A percentile compares a stretch with the other conserved stretches of the same genome.
These are phyloP conservation scores for Metarhizium humberi DNA, from an alignment of 2,329 filamentous ascomycete genomes.

Conservation along the genomic window DNA sequence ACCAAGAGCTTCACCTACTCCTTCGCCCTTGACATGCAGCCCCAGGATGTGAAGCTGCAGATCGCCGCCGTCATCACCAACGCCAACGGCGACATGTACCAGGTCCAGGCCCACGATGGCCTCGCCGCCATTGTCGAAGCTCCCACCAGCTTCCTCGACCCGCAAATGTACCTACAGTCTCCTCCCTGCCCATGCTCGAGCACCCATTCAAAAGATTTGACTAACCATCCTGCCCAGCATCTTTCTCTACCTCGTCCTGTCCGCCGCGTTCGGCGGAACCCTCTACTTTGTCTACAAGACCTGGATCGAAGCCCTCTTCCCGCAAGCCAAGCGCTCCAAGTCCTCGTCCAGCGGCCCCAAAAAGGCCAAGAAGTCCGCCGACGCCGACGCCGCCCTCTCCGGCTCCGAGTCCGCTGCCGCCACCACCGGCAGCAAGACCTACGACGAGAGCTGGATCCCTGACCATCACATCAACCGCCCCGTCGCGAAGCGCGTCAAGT, in stretches of 20 bases:
- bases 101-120: slow-evolving; percentile 70
- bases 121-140: slow-evolving; percentile 82
- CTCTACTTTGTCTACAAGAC: slow-evolving; percentile 97
- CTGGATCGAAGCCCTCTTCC: slow-evolving; percentile 94
- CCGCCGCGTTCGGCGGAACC: slow-evolving; percentile 66
- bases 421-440: slow-evolving; percentile 60
- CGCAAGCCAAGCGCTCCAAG: slow-evolving; percentile 68
- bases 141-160: slow-evolving; percentile 84
- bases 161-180: slow-evolving; percentile 63
- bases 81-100: slow-evolving; percentile 59
- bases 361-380: slow-evolving; percentile 57
- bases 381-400: slow-evolving; percentile 51
- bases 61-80: slow-evolving; percentile 67
- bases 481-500: slow-evolving; percentile 58
- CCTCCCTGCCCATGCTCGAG: not conserved
- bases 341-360: slow-evolving; percentile 30
- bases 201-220: not conserved
- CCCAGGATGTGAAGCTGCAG: slow-evolving; percentile 75
- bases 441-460: slow-evolving; percentile 92
- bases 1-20: slow-evolving; percentile 70
- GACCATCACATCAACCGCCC: slow-evolving; percentile 82
- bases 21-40: slow-evolving; percentile 86
- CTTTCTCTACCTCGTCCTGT: slow-evolving; percentile 93
- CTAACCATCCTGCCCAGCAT: slow-evolving; percentile 49
- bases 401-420: slow-evolving; percentile 63